Evolutionary conservation across 257 asterid species (phyloP), one percentile per base, ranked within the genome.

Genomic region (Fraxinus cuspidata): DNA sequence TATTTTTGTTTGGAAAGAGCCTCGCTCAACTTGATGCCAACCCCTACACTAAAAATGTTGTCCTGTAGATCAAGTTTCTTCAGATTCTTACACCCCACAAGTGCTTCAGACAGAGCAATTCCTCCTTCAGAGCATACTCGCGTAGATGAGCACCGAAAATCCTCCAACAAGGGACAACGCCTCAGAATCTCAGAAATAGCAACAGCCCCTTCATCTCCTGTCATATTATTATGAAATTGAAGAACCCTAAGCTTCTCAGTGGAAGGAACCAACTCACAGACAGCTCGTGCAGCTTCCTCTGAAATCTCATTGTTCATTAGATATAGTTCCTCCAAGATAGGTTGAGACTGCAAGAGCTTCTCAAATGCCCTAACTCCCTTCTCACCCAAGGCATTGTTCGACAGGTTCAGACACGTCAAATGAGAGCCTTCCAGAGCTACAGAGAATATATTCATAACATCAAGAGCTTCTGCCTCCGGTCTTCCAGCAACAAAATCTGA

Each of bases 401-500:
- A 96, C 69, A 96, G 91, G 79, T 96, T 93, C 89, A 93, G 82
- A 84, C 78, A 85, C 84, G 71, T 92, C 92, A 96, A 85, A n/a
- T 78, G 38, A 70, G 97, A 89, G 80, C 97, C 97, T 77, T 96
- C 98, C 13, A 93, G 85, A 79, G 98, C 97, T 78, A 85, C 93
- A 5, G 99, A 88, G 83, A 96, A 93, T 60, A 93, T 90, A 35
- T 87, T 90, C 99, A 93, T 96, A 68, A 93, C 99, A 40, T 92
- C 93, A 78, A 96, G 99, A 72, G 99, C 98, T 77, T 93, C 98
- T 1, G 83, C 96, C 84, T 96, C 99, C 6, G 94, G 88, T 77
- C 99, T 87, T 80, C 99, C 99, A 1, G 99, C 98, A 66, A 96
- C 96, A 83, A 95, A 96, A 90, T 96, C 99, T 5, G 98, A 90